Evolutionary conservation across 2,329 filamentous ascomycete genomes (phyloP).

Genomic region (Ophiocordyceps australis): DNA sequence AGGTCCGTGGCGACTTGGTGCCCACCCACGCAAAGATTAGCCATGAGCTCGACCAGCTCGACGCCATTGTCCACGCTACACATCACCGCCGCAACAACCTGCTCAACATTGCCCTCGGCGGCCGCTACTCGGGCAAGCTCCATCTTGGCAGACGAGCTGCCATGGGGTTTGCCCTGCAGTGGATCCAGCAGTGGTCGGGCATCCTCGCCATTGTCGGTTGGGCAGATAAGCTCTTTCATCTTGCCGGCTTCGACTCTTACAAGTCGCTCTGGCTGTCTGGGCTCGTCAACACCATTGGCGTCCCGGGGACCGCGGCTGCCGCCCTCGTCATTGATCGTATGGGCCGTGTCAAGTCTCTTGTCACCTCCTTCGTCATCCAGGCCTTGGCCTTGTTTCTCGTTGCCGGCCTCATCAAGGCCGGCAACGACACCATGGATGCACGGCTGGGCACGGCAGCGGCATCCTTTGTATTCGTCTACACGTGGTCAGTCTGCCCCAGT

Average conservation of each 20-base stretch:
- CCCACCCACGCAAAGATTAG: conserved; percentile 13
- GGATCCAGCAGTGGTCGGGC: conserved; percentile 24
- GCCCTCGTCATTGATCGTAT: conserved; percentile 30
- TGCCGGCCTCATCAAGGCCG: conserved; percentile 13
- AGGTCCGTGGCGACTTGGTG: conserved; percentile 11
- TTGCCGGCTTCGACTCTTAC: conserved; percentile 8
- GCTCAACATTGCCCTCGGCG: conserved; percentile 18
- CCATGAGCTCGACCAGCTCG: conserved; percentile 18
- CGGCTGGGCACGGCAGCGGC: conserved; percentile 6
- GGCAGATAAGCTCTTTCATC: conserved; percentile 7
- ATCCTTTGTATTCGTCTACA: conserved; percentile 8
- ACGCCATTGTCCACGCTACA: conserved; percentile 19
- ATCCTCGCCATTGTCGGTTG: conserved; percentile 21
- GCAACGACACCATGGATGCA: conserved; percentile 4
- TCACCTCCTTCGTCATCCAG: conserved; percentile 11
- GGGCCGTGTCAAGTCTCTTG: conserved; percentile 17
- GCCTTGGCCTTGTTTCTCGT: conserved; percentile 11
- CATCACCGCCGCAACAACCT: conserved; percentile 18
- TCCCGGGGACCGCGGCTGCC: conserved; percentile 29
- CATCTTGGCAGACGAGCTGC: conserved; percentile 20
- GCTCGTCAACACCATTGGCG: conserved; percentile 30
- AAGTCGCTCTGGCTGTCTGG: conserved; percentile 22
- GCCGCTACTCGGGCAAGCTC: conserved; percentile 14
- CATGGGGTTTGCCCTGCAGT: conserved; percentile 20
- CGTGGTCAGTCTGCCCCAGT: conserved; percentile 7